phyloP scores from a whole-genome alignment of 768 basidiomycete species.

The Lactarius sp. region DNA sequence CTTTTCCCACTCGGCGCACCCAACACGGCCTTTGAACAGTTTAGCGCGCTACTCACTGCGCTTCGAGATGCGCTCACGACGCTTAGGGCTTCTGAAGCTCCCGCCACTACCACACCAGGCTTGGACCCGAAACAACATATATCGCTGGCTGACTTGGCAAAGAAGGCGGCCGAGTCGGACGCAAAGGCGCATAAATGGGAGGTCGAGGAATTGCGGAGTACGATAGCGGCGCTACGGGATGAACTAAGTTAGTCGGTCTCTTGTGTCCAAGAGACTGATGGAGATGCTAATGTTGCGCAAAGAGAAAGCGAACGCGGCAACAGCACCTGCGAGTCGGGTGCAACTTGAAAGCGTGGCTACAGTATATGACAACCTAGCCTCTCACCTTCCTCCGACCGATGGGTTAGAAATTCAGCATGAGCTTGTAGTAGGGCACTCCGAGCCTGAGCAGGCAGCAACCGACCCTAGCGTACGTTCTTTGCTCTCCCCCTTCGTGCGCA shows the following conservation, averaged over 20 bases:
- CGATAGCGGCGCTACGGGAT: conserved; percentile 46
- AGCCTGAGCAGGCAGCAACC: too few species aligned
- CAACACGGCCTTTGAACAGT: conserved; percentile 28
- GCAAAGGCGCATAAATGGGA: conserved; percentile 38
- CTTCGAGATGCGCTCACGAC: conserved; percentile 28
- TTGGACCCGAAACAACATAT: conserved; percentile 13
- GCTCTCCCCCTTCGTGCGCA: neutral
- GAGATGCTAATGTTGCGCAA: neutral
- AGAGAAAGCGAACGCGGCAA: conserved; percentile 39
- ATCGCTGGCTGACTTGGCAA: conserved; percentile 14
- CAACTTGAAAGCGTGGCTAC: neutral
- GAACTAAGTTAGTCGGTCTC: conserved; percentile 50
- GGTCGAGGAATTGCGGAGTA: conserved; percentile 44
- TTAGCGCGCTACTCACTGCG: conserved; percentile 29
- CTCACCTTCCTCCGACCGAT: conserved; percentile 31
- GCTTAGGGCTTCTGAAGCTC: neutral
- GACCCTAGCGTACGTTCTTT: neutral
- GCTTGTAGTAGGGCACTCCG: neutral
- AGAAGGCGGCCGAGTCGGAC: conserved; percentile 24
- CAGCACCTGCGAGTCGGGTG: conserved; percentile 30
- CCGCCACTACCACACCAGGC: neutral
- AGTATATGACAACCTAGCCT: neutral
- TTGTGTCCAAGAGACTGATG: neutral
- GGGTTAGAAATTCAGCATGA: conserved; percentile 35
- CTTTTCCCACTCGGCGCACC: conserved; percentile 31